phyloP scores from a whole-genome alignment of 139 green algal genomes.

The Astrephomene gubernaculifera region DNA sequence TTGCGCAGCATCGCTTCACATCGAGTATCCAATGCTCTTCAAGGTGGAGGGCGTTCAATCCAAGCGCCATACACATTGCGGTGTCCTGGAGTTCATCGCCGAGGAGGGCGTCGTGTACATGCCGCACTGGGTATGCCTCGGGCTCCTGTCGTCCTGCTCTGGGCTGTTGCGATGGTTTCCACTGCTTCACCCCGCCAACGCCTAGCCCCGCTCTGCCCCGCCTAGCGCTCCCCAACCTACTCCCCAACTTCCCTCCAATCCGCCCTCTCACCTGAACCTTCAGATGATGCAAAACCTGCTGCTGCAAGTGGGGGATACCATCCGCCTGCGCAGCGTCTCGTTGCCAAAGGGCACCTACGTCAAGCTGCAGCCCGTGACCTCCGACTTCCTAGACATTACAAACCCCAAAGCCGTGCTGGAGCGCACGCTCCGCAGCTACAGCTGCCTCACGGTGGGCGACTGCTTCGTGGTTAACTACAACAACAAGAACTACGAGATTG shows the following conservation, averaged over 20 bases:
- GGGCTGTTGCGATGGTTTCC: too few species aligned
- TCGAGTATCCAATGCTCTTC: constrained; percentile 99
- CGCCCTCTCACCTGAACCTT: neutral
- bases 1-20: constrained; percentile 88
- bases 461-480: constrained; percentile 97
- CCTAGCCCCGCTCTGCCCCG: too few species aligned
- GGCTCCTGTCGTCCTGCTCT: neutral
- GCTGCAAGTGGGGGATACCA: constrained; percentile 90
- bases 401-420: constrained; percentile 98
- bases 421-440: constrained; percentile 89
- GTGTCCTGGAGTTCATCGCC: constrained; percentile 98
- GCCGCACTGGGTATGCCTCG: constrained; percentile 92
- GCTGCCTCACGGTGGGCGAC: constrained; percentile 88
- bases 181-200: too few species aligned
- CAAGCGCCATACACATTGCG: constrained; percentile 90
- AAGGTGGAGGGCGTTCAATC: constrained; percentile 82
- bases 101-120: constrained; percentile 98
- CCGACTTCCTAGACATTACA: constrained; percentile 96
- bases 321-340: constrained; percentile 84
- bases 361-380: constrained; percentile 97
- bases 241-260: neutral
- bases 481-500: constrained; percentile 93
- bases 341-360: constrained; percentile 96
- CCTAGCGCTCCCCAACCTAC: neutral
- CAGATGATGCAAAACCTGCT: constrained; percentile 99